Conservation (phyloP, 2,329 filamentous ascomycete species). For the Parasarocladium wereldwijsianum region DNA sequence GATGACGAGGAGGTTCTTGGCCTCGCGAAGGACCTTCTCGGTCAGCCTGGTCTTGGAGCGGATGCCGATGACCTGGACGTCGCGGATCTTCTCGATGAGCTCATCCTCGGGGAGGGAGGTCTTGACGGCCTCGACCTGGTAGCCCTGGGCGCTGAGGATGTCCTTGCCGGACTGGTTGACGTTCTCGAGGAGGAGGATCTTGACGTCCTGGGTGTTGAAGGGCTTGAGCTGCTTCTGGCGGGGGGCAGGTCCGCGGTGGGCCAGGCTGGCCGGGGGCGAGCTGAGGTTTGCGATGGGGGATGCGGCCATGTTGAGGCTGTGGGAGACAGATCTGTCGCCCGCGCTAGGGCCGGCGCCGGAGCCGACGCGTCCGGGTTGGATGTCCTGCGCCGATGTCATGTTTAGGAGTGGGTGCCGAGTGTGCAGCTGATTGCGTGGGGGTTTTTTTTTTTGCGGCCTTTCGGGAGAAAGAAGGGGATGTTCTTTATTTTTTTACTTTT, state of each 20-base stretch:
- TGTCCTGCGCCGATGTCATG: constrained; percentile 3
- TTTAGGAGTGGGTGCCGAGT: neutral
- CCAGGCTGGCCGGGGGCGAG: constrained; percentile 28
- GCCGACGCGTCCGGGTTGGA: constrained; percentile 1
- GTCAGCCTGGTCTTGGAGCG: constrained; percentile 95
- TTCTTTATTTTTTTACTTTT: no score
- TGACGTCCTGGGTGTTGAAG: constrained; percentile 91
- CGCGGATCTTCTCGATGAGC: constrained; percentile 90
- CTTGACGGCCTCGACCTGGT: constrained; percentile 89
- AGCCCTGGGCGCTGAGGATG: constrained; percentile 72
- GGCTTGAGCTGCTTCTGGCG: constrained; percentile 72
- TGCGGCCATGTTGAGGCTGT: constrained; percentile 2
- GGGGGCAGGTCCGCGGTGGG: constrained; percentile 14
- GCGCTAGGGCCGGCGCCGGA: neutral
- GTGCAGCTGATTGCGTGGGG: no score
- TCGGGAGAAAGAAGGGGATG: no score
- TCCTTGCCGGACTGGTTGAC: constrained; percentile 82
- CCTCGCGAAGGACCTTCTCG: constrained; percentile 68
- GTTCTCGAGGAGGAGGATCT: constrained; percentile 90
- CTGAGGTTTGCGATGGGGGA: constrained; percentile 4
- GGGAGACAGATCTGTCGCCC: constrained; percentile 1
- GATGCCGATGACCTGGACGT: constrained; percentile 95
- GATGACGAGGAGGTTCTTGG: constrained; percentile 87
- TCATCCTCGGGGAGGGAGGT: constrained; percentile 80
- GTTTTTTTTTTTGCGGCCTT: no score